Conservation (phyloP, 495 filamentous ascomycete species). For the Penicillium nucicola region DNA sequence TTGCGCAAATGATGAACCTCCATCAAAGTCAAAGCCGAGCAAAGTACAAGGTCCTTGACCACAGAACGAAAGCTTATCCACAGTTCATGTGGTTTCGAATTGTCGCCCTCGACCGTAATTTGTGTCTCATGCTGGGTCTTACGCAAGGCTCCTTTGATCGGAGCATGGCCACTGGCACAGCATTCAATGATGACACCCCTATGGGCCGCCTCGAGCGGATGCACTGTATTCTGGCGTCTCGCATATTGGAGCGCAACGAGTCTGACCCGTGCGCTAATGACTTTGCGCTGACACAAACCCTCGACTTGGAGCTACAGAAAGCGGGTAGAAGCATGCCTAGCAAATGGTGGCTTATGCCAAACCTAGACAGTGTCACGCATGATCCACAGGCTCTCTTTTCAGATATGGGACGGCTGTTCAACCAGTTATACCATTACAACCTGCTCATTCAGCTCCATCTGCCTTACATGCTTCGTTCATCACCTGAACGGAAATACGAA, state of each 20-base stretch:
- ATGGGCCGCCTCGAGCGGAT: constrained; percentile 19
- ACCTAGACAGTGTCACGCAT: background rate
- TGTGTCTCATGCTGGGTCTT: constrained; percentile 49
- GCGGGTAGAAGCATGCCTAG: constrained; percentile 25
- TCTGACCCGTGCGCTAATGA: constrained; percentile 4
- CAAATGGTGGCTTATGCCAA: constrained; percentile 34
- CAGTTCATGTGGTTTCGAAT: constrained; percentile 27
- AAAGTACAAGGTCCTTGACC: constrained; percentile 16
- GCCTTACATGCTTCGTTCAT: constrained; percentile 20
- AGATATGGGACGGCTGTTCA: constrained; percentile 23
- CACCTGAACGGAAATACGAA: constrained; percentile 12
- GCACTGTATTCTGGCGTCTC: constrained; percentile 23
- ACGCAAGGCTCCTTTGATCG: constrained; percentile 35
- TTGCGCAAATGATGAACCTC: constrained; percentile 45
- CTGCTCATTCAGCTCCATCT: constrained; percentile 31
- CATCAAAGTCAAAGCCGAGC: constrained; percentile 23
- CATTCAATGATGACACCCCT: constrained; percentile 8
- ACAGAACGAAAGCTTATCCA: constrained; percentile 14
- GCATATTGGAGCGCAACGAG: constrained; percentile 45
- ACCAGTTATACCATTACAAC: constrained; percentile 41
- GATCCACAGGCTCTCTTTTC: constrained; percentile 12
- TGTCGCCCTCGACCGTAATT: constrained; percentile 36
- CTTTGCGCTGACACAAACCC: constrained; percentile 24
- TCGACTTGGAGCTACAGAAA: constrained; percentile 43
- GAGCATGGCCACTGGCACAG: constrained; percentile 20